Percentiles rank a stretch among this genome's conserved stretches.
These are phyloP conservation scores for Termitomyces sp. DNA, from an alignment of 768 basidiomycete genomes.

Conservation along the genomic window DNA sequence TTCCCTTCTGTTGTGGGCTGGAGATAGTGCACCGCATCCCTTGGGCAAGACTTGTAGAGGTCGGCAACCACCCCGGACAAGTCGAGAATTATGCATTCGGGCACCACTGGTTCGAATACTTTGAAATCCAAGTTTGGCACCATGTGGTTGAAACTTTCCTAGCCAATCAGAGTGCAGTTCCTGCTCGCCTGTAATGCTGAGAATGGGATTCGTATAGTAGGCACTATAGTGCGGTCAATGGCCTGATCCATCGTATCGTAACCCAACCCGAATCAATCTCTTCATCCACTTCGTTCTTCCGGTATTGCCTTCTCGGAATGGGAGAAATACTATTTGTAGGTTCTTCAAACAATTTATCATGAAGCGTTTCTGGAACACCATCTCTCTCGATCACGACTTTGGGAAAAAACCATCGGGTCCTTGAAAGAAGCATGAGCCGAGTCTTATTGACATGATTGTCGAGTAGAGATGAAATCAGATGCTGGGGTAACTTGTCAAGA, in stretches of 20 bases:
- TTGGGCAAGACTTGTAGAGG: slow-evolving; percentile 29
- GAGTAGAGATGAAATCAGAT: slow-evolving; percentile 26
- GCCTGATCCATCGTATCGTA: slow-evolving; percentile 36
- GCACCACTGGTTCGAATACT: slow-evolving; percentile 45
- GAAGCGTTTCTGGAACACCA: slow-evolving; percentile 5
- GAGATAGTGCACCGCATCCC: slow-evolving; percentile 33
- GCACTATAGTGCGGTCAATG: slow-evolving; percentile 27
- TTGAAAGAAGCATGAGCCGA: slow-evolving; percentile 30
- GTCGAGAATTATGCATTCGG: slow-evolving; percentile 36
- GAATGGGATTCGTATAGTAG: neutral
- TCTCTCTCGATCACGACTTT: slow-evolving; percentile 30
- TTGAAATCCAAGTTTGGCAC: slow-evolving; percentile 36
- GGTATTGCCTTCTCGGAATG: neutral
- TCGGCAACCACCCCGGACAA: slow-evolving; percentile 28
- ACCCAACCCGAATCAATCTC: slow-evolving; percentile 35
- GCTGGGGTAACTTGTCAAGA: slow-evolving; percentile 36
- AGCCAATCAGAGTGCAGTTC: neutral
- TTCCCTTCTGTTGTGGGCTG: slow-evolving; percentile 32
- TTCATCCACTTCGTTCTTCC: neutral
- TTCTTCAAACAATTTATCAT: slow-evolving; percentile 14
- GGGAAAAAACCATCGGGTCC: slow-evolving; percentile 47
- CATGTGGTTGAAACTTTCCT: slow-evolving; percentile 35
- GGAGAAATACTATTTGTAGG: neutral
- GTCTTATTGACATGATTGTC: slow-evolving; percentile 11
- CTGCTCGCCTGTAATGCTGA: slow-evolving; percentile 5